Conservation (phyloP, 2,329 filamentous ascomycete species). For the Westerdykella sp. region DNA sequence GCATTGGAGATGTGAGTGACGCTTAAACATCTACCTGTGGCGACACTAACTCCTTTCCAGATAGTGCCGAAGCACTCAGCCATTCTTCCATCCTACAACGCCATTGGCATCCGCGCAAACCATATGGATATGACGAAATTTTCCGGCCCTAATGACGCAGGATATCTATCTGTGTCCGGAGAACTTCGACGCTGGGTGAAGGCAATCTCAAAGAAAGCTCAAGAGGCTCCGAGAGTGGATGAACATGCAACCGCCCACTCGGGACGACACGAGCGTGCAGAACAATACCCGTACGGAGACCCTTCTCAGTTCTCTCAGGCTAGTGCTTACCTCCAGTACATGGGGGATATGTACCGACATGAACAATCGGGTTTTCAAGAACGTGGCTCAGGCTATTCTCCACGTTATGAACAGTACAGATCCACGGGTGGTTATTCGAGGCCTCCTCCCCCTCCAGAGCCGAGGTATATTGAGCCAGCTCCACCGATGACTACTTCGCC, state of each 20-base stretch:
- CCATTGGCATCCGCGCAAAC: constrained; percentile 11
- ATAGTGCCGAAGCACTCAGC: constrained; percentile 28
- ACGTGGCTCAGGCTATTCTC: background rate
- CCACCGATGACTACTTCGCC: too few species aligned
- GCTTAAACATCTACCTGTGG: background rate
- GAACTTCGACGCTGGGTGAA: constrained; percentile 11
- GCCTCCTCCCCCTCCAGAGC: background rate
- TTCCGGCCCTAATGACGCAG: background rate
- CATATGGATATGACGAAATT: constrained; percentile 5
- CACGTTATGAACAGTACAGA: background rate
- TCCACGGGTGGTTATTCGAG: background rate
- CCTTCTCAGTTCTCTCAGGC: too few species aligned
- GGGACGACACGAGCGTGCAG: background rate
- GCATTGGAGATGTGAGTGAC: background rate
- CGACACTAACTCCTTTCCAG: constrained; percentile 4
- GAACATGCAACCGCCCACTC: background rate
- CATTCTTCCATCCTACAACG: constrained; percentile 25
- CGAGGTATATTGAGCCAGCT: background rate
- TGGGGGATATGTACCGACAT: background rate
- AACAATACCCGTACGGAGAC: background rate
- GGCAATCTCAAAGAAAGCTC: background rate
- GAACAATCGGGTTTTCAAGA: background rate
- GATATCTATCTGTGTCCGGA: constrained; percentile 9
- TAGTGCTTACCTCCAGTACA: too few species aligned
- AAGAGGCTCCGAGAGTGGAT: background rate